phyloP scores from a whole-genome alignment of 768 basidiomycete genomes.

The Tulasnella sp. region DNA sequence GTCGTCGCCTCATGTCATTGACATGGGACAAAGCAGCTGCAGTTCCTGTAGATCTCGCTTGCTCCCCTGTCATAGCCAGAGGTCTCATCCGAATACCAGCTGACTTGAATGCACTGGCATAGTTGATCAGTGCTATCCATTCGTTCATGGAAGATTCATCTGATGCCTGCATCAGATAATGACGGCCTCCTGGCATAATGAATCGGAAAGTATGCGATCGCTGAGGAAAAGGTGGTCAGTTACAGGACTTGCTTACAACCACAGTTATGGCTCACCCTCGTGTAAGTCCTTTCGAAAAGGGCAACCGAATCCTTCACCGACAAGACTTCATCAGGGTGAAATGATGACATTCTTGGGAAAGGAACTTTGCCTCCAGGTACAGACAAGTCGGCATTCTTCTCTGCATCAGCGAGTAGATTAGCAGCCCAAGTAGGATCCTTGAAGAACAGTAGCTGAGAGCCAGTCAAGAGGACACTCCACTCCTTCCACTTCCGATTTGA shows the following conservation, averaged over 20 bases:
- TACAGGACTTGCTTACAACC: not conserved
- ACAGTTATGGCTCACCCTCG: constrained; percentile 42
- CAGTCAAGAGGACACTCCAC: constrained; percentile 75
- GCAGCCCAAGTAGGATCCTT: constrained; percentile 48
- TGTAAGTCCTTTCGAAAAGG: constrained; percentile 63
- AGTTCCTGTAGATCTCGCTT: constrained; percentile 64
- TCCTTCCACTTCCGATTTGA: constrained; percentile 75
- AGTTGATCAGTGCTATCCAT: constrained; percentile 90
- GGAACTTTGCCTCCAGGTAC: constrained; percentile 19
- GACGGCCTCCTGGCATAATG: constrained; percentile 59
- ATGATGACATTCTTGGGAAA: constrained; percentile 22
- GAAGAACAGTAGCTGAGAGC: constrained; percentile 84
- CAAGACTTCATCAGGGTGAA: constrained; percentile 74
- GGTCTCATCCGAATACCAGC: constrained; percentile 71
- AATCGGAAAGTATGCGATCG: constrained; percentile 66
- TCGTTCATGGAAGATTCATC: constrained; percentile 63
- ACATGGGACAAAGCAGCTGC: constrained; percentile 79
- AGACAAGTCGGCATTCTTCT: not conserved
- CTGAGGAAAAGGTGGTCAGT: constrained; percentile 26
- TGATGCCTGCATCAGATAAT: constrained; percentile 64
- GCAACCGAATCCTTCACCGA: constrained; percentile 68
- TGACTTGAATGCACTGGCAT: constrained; percentile 84
- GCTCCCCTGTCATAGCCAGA: constrained; percentile 50
- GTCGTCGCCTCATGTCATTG: constrained; percentile 26
- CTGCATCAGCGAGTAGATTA: not conserved